phyloP scores from a whole-genome alignment of 768 basidiomycete species.

The Podaxis sp. region DNA sequence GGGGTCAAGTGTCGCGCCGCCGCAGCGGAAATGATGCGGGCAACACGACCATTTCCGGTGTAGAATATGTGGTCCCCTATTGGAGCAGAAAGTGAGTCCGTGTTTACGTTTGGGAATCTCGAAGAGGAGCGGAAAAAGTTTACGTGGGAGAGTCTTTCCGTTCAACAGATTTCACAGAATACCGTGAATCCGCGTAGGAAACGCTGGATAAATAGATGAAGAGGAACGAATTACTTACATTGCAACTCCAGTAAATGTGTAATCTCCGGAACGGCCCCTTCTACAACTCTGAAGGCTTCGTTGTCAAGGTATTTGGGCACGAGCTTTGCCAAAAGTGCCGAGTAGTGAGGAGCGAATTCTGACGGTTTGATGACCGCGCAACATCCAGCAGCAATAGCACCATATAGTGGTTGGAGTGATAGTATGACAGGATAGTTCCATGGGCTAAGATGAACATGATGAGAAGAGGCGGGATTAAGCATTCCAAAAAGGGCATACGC shows the following conservation, averaged over 20 bases:
- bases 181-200: slow-evolving; percentile 4
- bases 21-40: slow-evolving; percentile 47
- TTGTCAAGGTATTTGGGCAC: slow-evolving; percentile 52
- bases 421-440: slow-evolving; percentile 70
- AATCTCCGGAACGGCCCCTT: slow-evolving; percentile 59
- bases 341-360: slow-evolving; percentile 52
- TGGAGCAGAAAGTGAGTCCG: slow-evolving; percentile 1
- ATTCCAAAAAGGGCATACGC: slow-evolving; percentile 40
- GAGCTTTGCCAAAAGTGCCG: slow-evolving; percentile 51
- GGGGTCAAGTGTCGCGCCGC: slow-evolving; percentile 58
- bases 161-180: background rate
- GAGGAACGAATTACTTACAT: slow-evolving; percentile 29
- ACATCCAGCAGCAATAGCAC: slow-evolving; percentile 76
- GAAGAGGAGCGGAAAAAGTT: background rate
- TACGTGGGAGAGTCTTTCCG: background rate
- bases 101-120: background rate
- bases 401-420: slow-evolving; percentile 56
- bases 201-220: slow-evolving; percentile 22
- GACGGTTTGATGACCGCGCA: slow-evolving; percentile 68
- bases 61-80: slow-evolving; percentile 43
- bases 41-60: slow-evolving; percentile 47
- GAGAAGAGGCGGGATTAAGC: background rate
- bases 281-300: slow-evolving; percentile 51
- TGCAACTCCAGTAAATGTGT: slow-evolving; percentile 50
- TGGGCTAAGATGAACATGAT: slow-evolving; percentile 36